phyloP scores from a whole-genome alignment of 2,329 filamentous ascomycete species.

The Dothideomycetidae sp. region DNA sequence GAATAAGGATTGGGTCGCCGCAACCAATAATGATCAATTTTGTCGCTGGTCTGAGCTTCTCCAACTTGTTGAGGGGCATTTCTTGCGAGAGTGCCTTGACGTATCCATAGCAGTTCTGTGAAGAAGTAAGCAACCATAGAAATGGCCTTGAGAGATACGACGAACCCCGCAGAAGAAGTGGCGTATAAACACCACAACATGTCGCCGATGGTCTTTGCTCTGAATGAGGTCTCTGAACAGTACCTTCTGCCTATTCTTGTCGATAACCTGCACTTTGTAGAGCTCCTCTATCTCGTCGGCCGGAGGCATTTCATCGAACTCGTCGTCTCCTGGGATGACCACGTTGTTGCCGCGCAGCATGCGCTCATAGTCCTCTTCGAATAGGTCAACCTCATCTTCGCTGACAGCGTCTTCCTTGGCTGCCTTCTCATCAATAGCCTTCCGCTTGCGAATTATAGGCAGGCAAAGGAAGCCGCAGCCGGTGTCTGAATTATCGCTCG shows the following conservation, averaged over 20 bases:
- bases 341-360: constrained; percentile 4
- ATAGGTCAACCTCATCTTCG: constrained; percentile 3
- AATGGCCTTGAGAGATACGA: constrained; percentile 1
- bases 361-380: constrained; percentile 3
- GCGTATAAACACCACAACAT: constrained; percentile 26
- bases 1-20: constrained; percentile 19
- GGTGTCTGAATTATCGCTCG: constrained; percentile 1
- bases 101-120: constrained; percentile 22
- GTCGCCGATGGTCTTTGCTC: constrained; percentile 11
- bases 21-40: constrained; percentile 24
- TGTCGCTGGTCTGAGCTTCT: constrained; percentile 15
- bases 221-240: constrained; percentile 6
- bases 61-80: constrained; percentile 15
- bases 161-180: constrained; percentile 28
- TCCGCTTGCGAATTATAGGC: not conserved
- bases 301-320: constrained; percentile 6
- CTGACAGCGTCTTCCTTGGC: not conserved
- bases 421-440: not conserved
- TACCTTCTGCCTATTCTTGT: constrained; percentile 6
- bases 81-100: constrained; percentile 17
- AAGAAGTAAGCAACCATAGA: not conserved
- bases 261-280: constrained; percentile 7
- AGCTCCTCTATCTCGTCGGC: constrained; percentile 2
- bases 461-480: constrained; percentile 5
- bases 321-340: constrained; percentile 2